phyloP scores from a whole-genome alignment of 1,284 basidiomycete genomes.

The Rhodotorula sp. region DNA sequence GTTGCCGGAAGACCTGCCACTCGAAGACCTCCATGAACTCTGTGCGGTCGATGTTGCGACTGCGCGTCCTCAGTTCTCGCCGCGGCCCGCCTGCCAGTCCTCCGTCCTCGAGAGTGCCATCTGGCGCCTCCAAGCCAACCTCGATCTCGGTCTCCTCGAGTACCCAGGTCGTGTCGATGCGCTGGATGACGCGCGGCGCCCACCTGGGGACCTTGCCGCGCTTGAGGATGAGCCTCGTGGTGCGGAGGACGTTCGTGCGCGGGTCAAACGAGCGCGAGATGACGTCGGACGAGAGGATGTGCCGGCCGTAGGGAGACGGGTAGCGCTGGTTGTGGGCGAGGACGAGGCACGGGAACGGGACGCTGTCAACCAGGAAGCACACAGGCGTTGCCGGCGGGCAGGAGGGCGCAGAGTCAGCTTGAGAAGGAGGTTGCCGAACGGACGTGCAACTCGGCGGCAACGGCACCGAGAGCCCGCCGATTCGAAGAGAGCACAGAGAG shows the following conservation, averaged over 20 bases:
- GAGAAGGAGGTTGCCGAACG: background rate
- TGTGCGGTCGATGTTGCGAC: constrained; percentile 38
- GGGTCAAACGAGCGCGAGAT: constrained; percentile 45
- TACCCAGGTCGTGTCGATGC: constrained; percentile 40
- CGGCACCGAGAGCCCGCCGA: background rate
- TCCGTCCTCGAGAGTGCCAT: background rate
- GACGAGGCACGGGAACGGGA: constrained; percentile 40
- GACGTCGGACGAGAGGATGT: constrained; percentile 52
- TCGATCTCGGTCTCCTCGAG: constrained; percentile 39
- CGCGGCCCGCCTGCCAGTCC: background rate
- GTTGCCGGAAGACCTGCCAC: constrained; percentile 29
- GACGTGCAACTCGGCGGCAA: background rate
- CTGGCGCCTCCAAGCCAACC: constrained; percentile 12
- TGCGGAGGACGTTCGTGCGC: constrained; percentile 46
- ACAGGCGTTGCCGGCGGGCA: background rate
- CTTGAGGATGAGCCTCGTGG: constrained; percentile 51
- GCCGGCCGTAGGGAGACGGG: constrained; percentile 52
- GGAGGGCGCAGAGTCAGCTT: background rate
- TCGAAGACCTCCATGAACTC: constrained; percentile 39
- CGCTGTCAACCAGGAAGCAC: constrained; percentile 12
- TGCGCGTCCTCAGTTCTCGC: constrained; percentile 26
- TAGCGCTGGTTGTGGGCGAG: constrained; percentile 52
- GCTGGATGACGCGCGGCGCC: constrained; percentile 50
- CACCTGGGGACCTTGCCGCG: constrained; percentile 52
- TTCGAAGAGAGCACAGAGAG: background rate